Conservation (phyloP, 1,284 basidiomycete genomes). For the Tremellales sp. region DNA sequence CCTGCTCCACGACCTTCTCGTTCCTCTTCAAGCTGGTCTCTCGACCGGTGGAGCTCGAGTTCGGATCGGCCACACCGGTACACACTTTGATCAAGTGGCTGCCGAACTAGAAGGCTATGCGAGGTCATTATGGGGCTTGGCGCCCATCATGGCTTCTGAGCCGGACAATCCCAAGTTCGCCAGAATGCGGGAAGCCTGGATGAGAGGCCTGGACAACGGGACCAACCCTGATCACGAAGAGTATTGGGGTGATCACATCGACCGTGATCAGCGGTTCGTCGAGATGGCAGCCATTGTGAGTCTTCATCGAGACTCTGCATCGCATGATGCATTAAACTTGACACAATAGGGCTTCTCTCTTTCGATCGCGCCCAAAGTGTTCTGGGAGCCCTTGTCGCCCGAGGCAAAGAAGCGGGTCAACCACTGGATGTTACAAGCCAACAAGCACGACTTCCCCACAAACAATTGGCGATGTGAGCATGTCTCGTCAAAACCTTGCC, state of each 20-base stretch:
- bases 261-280: constrained; percentile 27
- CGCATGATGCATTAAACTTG: too few relatives aligned
- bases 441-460: constrained; percentile 15
- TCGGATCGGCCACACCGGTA: constrained; percentile 16
- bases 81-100: constrained; percentile 17
- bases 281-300: constrained; percentile 32
- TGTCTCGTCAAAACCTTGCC: neutral
- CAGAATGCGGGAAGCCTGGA: constrained; percentile 12
- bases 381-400: constrained; percentile 24
- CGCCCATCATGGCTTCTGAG: constrained; percentile 13
- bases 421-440: constrained; percentile 19
- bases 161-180: constrained; percentile 14
- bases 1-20: constrained; percentile 16
- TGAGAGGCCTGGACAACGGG: constrained; percentile 15
- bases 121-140: constrained; percentile 19
- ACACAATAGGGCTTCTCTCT: constrained; percentile 18
- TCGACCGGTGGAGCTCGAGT: constrained; percentile 14
- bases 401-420: constrained; percentile 17
- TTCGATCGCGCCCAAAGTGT: constrained; percentile 19
- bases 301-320: neutral
- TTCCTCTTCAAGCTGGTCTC: constrained; percentile 11
- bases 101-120: constrained; percentile 25
- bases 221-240: constrained; percentile 11
- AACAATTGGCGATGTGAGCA: constrained; percentile 35
- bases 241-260: constrained; percentile 4